Percentiles rank a stretch among this genome's conserved stretches.
Evolutionary conservation across 257 asterid species (phyloP).

Genomic region (Nicotiana noctiflora): DNA sequence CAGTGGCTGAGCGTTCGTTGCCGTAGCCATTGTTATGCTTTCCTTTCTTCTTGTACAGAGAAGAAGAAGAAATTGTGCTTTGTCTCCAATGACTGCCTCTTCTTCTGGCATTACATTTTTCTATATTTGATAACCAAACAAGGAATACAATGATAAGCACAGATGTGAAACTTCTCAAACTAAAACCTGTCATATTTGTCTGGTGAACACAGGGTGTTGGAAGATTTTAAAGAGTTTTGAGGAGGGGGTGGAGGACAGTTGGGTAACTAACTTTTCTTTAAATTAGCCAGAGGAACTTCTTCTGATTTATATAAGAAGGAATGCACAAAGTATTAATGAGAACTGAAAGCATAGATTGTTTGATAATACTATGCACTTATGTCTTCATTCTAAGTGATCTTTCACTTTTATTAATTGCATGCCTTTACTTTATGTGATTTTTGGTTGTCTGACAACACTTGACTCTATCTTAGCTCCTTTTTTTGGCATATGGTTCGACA

Average conservation of each 20-base stretch:
- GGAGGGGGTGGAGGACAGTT: background rate
- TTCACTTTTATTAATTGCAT: constrained; percentile 25
- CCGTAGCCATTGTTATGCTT: constrained; percentile 27
- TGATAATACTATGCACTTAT: background rate
- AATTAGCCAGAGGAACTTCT: constrained; percentile 21
- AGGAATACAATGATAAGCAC: constrained; percentile 30
- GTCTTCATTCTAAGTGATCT: constrained; percentile 10
- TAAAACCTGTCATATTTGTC: constrained; percentile 35
- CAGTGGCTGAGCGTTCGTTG: background rate
- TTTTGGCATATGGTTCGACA: constrained; percentile 7
- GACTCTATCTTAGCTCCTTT: background rate
- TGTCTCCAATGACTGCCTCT: constrained; percentile 50
- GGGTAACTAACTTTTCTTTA: background rate
- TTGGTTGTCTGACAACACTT: constrained; percentile 14
- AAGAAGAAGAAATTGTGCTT: constrained; percentile 20
- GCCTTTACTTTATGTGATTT: constrained; percentile 37
- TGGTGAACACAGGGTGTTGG: background rate
- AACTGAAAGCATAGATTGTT: constrained; percentile 14
- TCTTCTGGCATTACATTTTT: constrained; percentile 55
- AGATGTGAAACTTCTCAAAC: constrained; percentile 41
- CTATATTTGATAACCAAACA: constrained; percentile 40
- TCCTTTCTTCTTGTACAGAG: constrained; percentile 52
- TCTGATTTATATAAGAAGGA: constrained; percentile 42
- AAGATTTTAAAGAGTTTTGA: background rate
- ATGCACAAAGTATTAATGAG: constrained; percentile 8